Percentiles rank a stretch among this genome's conserved stretches.
phyloP scores from a whole-genome alignment of 306 rosid genomes.

The Cicer arietinum region DNA sequence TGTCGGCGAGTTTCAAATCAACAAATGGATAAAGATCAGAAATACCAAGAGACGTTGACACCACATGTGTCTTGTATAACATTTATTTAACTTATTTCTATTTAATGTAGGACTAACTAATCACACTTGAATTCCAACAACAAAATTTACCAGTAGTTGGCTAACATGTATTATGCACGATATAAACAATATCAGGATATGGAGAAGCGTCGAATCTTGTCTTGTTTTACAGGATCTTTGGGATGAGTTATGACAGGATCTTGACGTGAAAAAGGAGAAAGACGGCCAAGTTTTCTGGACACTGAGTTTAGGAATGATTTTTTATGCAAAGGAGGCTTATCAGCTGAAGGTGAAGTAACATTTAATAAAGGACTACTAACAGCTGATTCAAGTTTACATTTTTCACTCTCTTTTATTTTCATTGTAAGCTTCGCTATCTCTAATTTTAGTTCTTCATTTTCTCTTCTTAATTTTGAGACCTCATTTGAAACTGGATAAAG shows the following conservation, averaged over 20 bases:
- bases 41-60: too few species aligned
- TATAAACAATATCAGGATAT: slow-evolving; percentile 54
- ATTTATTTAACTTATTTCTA: too few species aligned
- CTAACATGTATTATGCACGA: background rate
- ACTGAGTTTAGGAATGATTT: slow-evolving; percentile 75
- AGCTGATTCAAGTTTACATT: slow-evolving; percentile 42
- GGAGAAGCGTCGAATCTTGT: slow-evolving; percentile 80
- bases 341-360: slow-evolving; percentile 45
- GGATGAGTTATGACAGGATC: slow-evolving; percentile 42
- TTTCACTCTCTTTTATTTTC: slow-evolving; percentile 71
- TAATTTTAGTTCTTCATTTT: slow-evolving; percentile 71
- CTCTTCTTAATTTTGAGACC: slow-evolving; percentile 64
- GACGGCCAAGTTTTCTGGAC: slow-evolving; percentile 72
- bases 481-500: slow-evolving; percentile 60
- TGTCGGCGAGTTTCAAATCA: too few species aligned
- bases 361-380: slow-evolving; percentile 52
- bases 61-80: too few species aligned
- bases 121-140: too few species aligned
- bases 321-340: slow-evolving; percentile 77
- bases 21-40: too few species aligned
- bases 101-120: too few species aligned
- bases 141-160: background rate
- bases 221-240: slow-evolving; percentile 53
- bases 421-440: slow-evolving; percentile 74
- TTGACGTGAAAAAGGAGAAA: slow-evolving; percentile 66